phyloP scores from a whole-genome alignment of 306 rosid species.

The Dalbergia cultrata region DNA sequence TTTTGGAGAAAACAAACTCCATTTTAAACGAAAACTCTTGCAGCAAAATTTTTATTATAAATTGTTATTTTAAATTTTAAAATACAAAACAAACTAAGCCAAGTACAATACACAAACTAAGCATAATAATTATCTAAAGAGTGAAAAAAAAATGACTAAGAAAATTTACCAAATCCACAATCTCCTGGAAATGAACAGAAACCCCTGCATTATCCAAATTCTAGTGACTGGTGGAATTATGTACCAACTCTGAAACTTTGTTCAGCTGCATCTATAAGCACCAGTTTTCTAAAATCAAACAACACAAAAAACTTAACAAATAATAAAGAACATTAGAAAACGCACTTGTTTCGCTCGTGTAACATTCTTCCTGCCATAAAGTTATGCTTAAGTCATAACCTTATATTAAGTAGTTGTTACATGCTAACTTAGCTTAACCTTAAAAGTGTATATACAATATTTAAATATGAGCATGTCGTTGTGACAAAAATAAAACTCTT shows the following conservation, averaged over 20 bases:
- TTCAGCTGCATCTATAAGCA: constrained; percentile 83
- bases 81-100: neutral
- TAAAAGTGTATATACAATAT: too few species aligned
- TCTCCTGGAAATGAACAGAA: constrained; percentile 95
- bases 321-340: too few species aligned
- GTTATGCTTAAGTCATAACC: too few species aligned
- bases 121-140: neutral
- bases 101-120: too few species aligned
- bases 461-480: too few species aligned
- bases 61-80: neutral
- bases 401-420: too few species aligned
- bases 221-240: constrained; percentile 89
- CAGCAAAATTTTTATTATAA: neutral
- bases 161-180: constrained; percentile 75
- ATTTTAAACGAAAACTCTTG: neutral
- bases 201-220: constrained; percentile 97
- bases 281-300: neutral
- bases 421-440: too few species aligned
- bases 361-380: too few species aligned
- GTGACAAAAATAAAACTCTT: too few species aligned
- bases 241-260: constrained; percentile 97
- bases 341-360: too few species aligned
- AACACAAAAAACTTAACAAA: too few species aligned
- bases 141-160: neutral
- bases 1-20: neutral